A percentile compares a stretch with the other conserved stretches of the same genome.
Evolutionary conservation across 441 rosid genomes (phyloP).

Genomic region (Sinapis alba): DNA sequence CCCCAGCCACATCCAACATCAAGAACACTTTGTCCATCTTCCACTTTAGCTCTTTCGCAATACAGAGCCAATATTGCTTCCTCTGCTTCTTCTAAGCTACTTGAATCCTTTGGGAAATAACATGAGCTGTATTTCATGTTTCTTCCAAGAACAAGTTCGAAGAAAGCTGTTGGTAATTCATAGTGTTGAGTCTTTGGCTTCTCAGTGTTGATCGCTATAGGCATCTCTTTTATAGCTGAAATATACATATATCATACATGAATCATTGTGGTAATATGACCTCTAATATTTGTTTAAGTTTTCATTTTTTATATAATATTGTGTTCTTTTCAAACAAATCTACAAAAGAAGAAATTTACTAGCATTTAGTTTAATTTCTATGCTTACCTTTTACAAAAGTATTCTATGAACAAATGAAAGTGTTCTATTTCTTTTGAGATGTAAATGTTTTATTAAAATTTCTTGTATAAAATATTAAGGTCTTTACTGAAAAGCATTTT

Average conservation of each 20-base stretch:
- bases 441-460: not conserved
- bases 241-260: not conserved
- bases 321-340: not conserved
- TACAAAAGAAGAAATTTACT: not conserved
- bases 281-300: not conserved
- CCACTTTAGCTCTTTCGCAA: slow-evolving; percentile 67
- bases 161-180: slow-evolving; percentile 83
- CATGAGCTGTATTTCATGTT: slow-evolving; percentile 82
- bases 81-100: slow-evolving; percentile 80
- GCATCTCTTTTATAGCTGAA: slow-evolving; percentile 76
- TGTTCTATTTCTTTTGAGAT: not conserved
- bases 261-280: not conserved
- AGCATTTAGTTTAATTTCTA: not conserved
- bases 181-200: slow-evolving; percentile 75
- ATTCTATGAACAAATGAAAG: not conserved
- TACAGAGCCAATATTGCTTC: slow-evolving; percentile 72
- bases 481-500: too few species aligned
- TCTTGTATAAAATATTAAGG: too few species aligned
- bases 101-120: slow-evolving; percentile 58
- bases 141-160: slow-evolving; percentile 77
- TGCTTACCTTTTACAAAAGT: not conserved
- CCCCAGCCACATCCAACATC: slow-evolving; percentile 97
- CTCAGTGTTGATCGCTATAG: slow-evolving; percentile 72
- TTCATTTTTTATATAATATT: not conserved
- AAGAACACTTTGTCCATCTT: slow-evolving; percentile 76